A percentile compares a stretch with the other conserved stretches of the same genome.
Evolutionary conservation across 805 yeast species (phyloP).

Genomic region (Metschnikowia orientalis): DNA sequence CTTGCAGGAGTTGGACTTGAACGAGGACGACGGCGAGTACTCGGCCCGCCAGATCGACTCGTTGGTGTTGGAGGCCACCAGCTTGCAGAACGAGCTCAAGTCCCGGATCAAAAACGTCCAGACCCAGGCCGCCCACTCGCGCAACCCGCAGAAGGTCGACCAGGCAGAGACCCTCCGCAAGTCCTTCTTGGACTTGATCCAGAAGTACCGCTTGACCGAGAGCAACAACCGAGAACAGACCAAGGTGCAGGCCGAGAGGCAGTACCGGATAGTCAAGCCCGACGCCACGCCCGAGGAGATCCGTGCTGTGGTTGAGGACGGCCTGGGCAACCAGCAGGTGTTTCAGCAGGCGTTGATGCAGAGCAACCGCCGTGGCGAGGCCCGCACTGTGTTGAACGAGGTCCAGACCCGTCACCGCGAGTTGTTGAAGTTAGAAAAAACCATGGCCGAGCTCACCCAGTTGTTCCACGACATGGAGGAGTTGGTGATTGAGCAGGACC

Average conservation of each 20-base stretch:
- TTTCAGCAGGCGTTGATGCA: constrained; percentile 89
- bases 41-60: constrained; percentile 73
- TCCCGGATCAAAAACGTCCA: constrained; percentile 73
- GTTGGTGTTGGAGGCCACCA: constrained; percentile 70
- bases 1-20: constrained; percentile 67
- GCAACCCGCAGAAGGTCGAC: constrained; percentile 74
- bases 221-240: constrained; percentile 80
- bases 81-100: constrained; percentile 72
- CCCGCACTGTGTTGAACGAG: constrained; percentile 90
- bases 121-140: constrained; percentile 51
- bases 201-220: constrained; percentile 81
- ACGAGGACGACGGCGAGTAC: constrained; percentile 52
- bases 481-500: constrained; percentile 93
- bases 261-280: constrained; percentile 84
- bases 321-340: constrained; percentile 77
- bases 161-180: constrained; percentile 89
- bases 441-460: constrained; percentile 93
- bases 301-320: constrained; percentile 75
- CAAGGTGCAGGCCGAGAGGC: constrained; percentile 85
- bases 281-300: constrained; percentile 82
- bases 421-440: constrained; percentile 87
- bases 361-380: constrained; percentile 89
- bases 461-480: constrained; percentile 95
- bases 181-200: constrained; percentile 79
- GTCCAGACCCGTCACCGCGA: constrained; percentile 95